phyloP scores from a whole-genome alignment of 2,329 filamentous ascomycete genomes.

The Hypoxylon sp. region DNA sequence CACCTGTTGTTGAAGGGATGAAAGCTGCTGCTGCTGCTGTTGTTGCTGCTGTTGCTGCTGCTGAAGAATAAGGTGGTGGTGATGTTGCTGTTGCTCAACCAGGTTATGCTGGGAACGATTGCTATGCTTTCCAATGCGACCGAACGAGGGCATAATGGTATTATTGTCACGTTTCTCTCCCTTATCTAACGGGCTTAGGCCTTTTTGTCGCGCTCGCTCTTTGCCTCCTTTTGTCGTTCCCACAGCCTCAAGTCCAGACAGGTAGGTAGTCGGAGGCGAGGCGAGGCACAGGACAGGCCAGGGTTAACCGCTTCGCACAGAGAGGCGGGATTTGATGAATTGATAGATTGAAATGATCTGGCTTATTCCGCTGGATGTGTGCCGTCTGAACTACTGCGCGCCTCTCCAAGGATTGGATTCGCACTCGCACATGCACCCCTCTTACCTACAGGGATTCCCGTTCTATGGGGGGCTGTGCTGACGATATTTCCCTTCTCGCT shows the following conservation, averaged over 20 bases:
- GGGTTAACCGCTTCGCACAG: conserved; percentile 26
- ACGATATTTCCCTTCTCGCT: conserved; percentile 35
- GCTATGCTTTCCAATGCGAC: conserved; percentile 67
- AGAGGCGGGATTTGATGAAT: conserved; percentile 29
- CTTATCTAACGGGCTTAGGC: conserved; percentile 35
- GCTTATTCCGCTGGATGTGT: conserved; percentile 40
- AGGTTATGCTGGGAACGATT: conserved; percentile 67
- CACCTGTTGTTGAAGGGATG: conserved; percentile 45
- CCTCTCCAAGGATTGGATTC: conserved; percentile 32
- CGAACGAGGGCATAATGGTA: conserved; percentile 67
- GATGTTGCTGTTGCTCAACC: conserved; percentile 61
- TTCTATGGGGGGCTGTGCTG: conserved; percentile 43
- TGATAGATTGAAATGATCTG: conserved; percentile 41
- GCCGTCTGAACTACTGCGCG: conserved; percentile 32
- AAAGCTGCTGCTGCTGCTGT: conserved; percentile 51
- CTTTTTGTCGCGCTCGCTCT: conserved; percentile 28
- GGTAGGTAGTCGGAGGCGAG: conserved; percentile 34
- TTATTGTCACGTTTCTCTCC: conserved; percentile 40
- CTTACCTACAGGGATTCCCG: conserved; percentile 39
- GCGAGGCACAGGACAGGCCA: conserved; percentile 37
- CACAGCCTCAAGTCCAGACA: conserved; percentile 32
- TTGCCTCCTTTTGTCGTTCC: conserved; percentile 36
- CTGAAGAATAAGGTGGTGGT: conserved; percentile 46
- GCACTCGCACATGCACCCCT: conserved; percentile 43
- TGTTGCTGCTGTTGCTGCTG: conserved; percentile 52